phyloP scores from a whole-genome alignment of 306 rosid species.

The Trifolium subterraneum region DNA sequence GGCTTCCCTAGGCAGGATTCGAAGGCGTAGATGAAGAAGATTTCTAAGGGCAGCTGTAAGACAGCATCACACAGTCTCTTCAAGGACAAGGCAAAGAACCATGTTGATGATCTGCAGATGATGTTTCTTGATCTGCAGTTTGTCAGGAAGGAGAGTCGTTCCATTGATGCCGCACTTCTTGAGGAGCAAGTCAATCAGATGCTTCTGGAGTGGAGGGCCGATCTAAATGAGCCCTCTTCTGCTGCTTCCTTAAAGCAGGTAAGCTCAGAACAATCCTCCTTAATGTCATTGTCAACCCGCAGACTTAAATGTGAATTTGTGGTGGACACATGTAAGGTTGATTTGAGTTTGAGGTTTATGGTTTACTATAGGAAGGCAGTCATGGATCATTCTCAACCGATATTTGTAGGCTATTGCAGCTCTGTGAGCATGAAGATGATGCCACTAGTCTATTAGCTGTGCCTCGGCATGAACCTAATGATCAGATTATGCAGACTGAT shows the following conservation, averaged over 20 bases:
- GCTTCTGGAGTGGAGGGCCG: constrained; percentile 98
- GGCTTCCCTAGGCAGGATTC: constrained; percentile 42
- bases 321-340: constrained; percentile 31
- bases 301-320: background rate
- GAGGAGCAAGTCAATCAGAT: constrained; percentile 98
- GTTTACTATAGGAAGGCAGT: constrained; percentile 75
- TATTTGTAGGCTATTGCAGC: constrained; percentile 84
- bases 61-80: constrained; percentile 86
- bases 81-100: constrained; percentile 96
- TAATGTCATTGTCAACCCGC: too few relatives aligned
- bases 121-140: constrained; percentile 85
- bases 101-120: constrained; percentile 87
- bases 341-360: constrained; percentile 55
- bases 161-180: constrained; percentile 67
- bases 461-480: constrained; percentile 81
- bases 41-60: constrained; percentile 87
- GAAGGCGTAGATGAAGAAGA: constrained; percentile 51
- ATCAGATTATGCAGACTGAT: constrained; percentile 67
- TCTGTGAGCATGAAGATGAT: constrained; percentile 95
- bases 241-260: constrained; percentile 95
- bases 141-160: constrained; percentile 96
- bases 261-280: constrained; percentile 38
- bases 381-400: constrained; percentile 93
- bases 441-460: constrained; percentile 85
- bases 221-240: constrained; percentile 92